phyloP scores from a whole-genome alignment of 345 rosid species.

The Leavenworthia alabamica region DNA sequence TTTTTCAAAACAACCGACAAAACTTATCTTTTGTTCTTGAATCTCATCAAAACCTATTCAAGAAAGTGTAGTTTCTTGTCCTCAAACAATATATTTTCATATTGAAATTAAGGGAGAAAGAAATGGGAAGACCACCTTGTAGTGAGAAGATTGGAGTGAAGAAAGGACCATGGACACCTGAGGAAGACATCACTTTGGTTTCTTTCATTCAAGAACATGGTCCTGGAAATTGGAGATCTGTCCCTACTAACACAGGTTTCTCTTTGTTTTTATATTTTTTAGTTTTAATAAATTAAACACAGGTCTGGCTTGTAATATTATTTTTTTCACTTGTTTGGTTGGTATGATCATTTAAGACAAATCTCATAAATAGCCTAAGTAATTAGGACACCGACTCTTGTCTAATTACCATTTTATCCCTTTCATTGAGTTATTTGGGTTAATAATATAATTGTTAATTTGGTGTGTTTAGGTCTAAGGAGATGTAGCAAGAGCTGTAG shows the following conservation, averaged over 20 bases:
- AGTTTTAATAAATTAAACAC: neutral
- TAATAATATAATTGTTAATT: constrained; percentile 1
- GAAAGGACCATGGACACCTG: constrained; percentile 99
- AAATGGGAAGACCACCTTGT: constrained; percentile 96
- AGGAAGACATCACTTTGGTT: constrained; percentile 89
- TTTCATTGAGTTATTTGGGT: neutral
- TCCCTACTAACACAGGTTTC: constrained; percentile 78
- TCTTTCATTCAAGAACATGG: constrained; percentile 95
- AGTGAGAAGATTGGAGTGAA: constrained; percentile 86
- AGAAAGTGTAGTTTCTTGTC: neutral
- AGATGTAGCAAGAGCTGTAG: constrained; percentile 99
- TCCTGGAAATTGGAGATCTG: constrained; percentile 96
- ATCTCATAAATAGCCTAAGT: constrained; percentile 29
- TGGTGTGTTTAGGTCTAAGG: constrained; percentile 57
- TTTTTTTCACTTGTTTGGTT: constrained; percentile 32
- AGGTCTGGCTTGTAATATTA: neutral
- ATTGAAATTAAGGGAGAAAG: neutral
- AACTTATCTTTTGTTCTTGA: neutral
- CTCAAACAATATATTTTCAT: no score
- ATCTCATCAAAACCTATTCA: neutral
- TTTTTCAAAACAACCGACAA: neutral
- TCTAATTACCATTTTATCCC: neutral
- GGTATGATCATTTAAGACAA: constrained; percentile 45
- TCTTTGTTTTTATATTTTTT: neutral
- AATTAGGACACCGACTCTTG: constrained; percentile 24